Base-by-base conservation (phyloP, 2,329 filamentous ascomycete genomes). In the Colletotrichum sp. region DNA sequence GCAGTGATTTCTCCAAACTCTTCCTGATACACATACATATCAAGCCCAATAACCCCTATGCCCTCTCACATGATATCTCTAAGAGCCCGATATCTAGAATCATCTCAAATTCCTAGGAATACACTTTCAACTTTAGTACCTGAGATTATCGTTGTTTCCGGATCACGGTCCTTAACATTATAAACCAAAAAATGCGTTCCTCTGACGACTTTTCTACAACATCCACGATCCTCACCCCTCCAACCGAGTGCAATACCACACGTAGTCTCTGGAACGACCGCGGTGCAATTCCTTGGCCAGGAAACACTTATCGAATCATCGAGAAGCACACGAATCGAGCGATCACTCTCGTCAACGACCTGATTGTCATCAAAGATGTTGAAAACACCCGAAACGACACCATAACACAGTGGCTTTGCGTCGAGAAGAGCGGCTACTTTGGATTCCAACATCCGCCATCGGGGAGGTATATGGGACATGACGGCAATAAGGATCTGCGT, bases 351-450 rank as follows among this genome's bases (percentile, higher is more conserved):
- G 60, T 32, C n/a, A n/a, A 65, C 4, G 61, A 8, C 13, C 39
- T 55, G 1, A 10, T 64, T 6, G 48, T 36, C 30, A 32, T 79
- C 2, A 43, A 61, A 12, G 72, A 78, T 13, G n/a, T n/a, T n/a
- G n/a, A n/a, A n/a, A n/a, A n/a, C n/a, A n/a, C n/a, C n/a, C n/a
- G n/a, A n/a, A n/a, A n/a, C n/a, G n/a, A n/a, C n/a, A n/a, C n/a
- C n/a, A n/a, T n/a, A n/a, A n/a, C n/a, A n/a, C 66, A 66, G 61
- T 87, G 85, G 85, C 66, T 76, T 25, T 87, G 85, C 66, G 80
- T 84, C 18, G 84, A 86, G 43, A 80, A 77, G 32, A 79, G 83
- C 7, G 83, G 84, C 4, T 86, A 84, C 83, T 76, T 86, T 0
- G 85, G 85, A 0, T 86, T 87, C 66, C 79, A 79, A 27, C 84